These are phyloP conservation scores for Russula sp. DNA, from an alignment of 768 basidiomycete genomes.

Conservation along the genomic window DNA sequence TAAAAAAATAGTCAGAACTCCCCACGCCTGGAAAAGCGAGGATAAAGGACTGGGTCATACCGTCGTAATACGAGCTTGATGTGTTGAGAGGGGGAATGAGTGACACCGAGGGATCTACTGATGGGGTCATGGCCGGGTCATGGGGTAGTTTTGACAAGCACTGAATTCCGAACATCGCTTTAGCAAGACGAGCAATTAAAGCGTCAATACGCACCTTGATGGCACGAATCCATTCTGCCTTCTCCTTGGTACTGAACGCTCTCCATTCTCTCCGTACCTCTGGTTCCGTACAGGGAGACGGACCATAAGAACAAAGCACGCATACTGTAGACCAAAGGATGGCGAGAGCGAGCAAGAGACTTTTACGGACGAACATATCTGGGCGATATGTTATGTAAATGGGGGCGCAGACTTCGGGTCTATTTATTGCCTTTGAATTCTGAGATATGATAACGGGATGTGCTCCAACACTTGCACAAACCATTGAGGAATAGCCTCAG, in stretches of 20 bases:
- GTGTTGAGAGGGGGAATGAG: constrained; percentile 26
- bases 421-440: neutral
- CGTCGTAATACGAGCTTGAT: constrained; percentile 28
- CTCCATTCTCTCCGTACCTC: constrained; percentile 34
- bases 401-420: neutral
- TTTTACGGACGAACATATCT: neutral
- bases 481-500: too few relatives aligned
- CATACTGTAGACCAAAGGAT: neutral
- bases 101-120: constrained; percentile 20
- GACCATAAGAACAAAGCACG: neutral
- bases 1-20: neutral
- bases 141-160: constrained; percentile 24
- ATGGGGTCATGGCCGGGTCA: constrained; percentile 22
- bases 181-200: neutral
- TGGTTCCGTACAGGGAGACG: constrained; percentile 24
- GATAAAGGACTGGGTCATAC: neutral
- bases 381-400: neutral
- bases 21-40: neutral
- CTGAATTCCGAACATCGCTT: neutral
- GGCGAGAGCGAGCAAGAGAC: neutral
- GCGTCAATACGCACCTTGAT: constrained; percentile 29
- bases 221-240: constrained; percentile 32
- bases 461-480: too few relatives aligned
- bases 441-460: too few relatives aligned
- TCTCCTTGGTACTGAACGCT: constrained; percentile 24